Conservation (phyloP, 495 filamentous ascomycete species). For the Tuber indicum region DNA sequence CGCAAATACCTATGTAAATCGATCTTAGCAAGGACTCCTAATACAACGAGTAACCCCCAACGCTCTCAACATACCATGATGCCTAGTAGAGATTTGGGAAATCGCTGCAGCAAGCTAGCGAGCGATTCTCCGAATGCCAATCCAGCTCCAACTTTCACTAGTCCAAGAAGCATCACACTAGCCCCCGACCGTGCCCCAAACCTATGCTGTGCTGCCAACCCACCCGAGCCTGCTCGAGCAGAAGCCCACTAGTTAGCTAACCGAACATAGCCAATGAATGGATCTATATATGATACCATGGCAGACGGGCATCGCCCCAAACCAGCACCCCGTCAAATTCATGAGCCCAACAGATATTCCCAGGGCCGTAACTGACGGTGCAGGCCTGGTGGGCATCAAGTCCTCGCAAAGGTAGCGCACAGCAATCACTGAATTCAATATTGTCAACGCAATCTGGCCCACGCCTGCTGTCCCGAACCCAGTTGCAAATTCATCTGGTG, state of each 20-base stretch:
- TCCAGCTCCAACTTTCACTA: constrained; percentile 68
- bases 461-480: constrained; percentile 58
- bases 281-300: constrained; percentile 52
- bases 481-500: constrained; percentile 44
- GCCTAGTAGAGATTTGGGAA: constrained; percentile 68
- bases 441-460: constrained; percentile 82
- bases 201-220: constrained; percentile 77
- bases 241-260: neutral
- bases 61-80: constrained; percentile 55
- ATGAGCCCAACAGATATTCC: constrained; percentile 73
- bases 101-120: constrained; percentile 58
- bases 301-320: constrained; percentile 92
- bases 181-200: constrained; percentile 86
- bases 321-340: constrained; percentile 82
- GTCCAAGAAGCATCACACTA: constrained; percentile 70
- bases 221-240: constrained; percentile 54
- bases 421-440: constrained; percentile 84
- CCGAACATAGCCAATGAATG: neutral
- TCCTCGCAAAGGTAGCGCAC: constrained; percentile 67
- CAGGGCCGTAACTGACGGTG: constrained; percentile 63
- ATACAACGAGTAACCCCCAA: neutral
- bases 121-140: constrained; percentile 64
- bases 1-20: constrained; percentile 52
- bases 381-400: constrained; percentile 60
- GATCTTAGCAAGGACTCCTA: constrained; percentile 1